These are phyloP conservation scores for Fulvia fulva DNA, from an alignment of 2,329 filamentous ascomycete species.

Conservation along the genomic window DNA sequence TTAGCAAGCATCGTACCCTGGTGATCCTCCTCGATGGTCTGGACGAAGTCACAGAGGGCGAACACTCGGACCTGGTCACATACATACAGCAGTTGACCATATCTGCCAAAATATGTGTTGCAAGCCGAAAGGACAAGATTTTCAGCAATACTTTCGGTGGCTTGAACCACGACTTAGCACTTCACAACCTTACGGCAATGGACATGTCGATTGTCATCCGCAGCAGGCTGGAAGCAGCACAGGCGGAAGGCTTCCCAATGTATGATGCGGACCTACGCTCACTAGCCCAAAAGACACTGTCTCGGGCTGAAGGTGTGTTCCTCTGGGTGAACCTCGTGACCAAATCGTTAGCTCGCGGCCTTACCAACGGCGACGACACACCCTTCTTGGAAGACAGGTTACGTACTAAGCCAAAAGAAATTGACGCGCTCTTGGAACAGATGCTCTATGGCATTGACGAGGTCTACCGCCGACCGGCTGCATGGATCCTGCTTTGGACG, in stretches of 20 bases:
- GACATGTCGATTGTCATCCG: not conserved
- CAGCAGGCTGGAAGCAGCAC: not conserved
- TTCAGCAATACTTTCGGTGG: not conserved
- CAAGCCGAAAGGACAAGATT: not conserved
- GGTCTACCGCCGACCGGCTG: not conserved
- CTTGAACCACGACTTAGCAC: not conserved
- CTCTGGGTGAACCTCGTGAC: not conserved
- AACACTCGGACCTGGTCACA: not conserved
- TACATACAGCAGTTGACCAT: not conserved
- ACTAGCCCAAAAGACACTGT: not conserved
- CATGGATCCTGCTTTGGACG: not conserved
- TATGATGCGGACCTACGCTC: not conserved
- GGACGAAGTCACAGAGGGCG: not conserved
- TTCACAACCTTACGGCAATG: not conserved
- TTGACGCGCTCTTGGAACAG: not conserved
- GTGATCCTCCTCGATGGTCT: not conserved
- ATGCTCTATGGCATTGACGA: not conserved
- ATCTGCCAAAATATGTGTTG: not conserved
- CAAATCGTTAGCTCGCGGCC: not conserved
- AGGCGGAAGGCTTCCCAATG: not conserved
- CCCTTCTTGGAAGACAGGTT: not conserved
- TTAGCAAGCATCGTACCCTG: not conserved
- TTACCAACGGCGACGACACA: not conserved
- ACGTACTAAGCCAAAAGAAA: not conserved
- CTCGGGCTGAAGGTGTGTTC: not conserved